These are phyloP conservation scores for Endothia cerciana DNA, from an alignment of 2,329 filamentous ascomycete genomes.

Conservation along the genomic window DNA sequence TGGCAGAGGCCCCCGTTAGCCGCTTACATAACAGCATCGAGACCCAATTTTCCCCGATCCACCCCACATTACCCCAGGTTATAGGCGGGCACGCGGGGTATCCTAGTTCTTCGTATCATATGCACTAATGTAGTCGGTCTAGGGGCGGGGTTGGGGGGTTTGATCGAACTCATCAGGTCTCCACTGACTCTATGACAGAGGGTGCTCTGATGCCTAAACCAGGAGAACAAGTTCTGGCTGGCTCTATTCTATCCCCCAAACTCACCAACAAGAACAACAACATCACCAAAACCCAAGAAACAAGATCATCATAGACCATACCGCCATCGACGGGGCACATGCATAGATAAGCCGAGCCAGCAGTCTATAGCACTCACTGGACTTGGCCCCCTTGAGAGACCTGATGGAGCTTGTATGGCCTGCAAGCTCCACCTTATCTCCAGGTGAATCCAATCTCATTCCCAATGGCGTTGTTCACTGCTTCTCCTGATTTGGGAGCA, in stretches of 20 bases:
- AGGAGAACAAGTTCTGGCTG: neutral
- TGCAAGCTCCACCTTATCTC: neutral
- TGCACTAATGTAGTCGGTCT: too few relatives aligned
- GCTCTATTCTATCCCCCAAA: neutral
- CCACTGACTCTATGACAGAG: too few relatives aligned
- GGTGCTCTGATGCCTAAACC: neutral
- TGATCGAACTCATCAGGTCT: neutral
- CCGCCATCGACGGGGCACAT: too few relatives aligned
- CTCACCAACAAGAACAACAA: too few relatives aligned
- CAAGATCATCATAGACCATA: too few relatives aligned
- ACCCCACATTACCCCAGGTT: constrained; percentile 4
- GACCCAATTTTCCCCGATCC: neutral
- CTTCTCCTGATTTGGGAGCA: neutral
- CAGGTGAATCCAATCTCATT: neutral
- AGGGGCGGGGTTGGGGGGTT: too few relatives aligned
- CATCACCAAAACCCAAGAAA: too few relatives aligned
- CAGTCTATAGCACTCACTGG: too few relatives aligned
- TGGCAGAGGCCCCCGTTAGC: neutral
- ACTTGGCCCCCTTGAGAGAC: too few relatives aligned
- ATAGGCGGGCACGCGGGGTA: neutral
- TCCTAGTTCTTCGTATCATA: neutral
- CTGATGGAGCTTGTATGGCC: too few relatives aligned
- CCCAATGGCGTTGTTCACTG: neutral
- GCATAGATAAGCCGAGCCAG: too few relatives aligned
- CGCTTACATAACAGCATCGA: neutral